Base-by-base conservation (phyloP, 192 early-diverging fungal genomes). In the Coemansia sp. region DNA sequence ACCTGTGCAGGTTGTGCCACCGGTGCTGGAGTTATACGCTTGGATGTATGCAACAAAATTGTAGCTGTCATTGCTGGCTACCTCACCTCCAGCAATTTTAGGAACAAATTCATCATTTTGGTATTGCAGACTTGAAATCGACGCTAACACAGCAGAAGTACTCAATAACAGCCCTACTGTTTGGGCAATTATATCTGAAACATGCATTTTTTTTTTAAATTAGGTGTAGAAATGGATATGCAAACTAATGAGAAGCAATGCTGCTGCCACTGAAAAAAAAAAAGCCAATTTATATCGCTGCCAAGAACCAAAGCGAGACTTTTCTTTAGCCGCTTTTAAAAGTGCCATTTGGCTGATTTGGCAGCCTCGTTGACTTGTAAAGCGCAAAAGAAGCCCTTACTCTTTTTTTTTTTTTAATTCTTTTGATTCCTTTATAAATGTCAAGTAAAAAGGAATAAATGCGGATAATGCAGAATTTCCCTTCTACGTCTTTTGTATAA, bases 31-130 rank as follows among this genome's bases (percentile, higher is more conserved):
- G n/a, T 41, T 50, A 33, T 35, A 38, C 16, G 40, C 42, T 31
- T 61, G 40, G 5, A 79, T 40, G 6, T 56, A 69, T 6, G 63
- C 69, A 19, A 70, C 40, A 43, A 62, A 77, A 4, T 35, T 37
- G n/a, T 73, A 64, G 0, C 55, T 46, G 18, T 45, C 40, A 0
- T 33, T 28, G 10, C 54, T 9, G 9, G 46, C 70, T 15, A 56
- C 48, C 8, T 33, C 18, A 0, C 78, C 72, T 5, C 78, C 78
- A n/a, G 57, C 46, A 26, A 80, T 72, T 16, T 58, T 61, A 12
- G 71, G 51, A 3, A 14, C 5, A 16, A 23, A n/a, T 35, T 35
- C 23, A n/a, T 18, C 59, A 52, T 33, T 33, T 26, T 39, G 61
- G 33, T 26, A 21, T 1, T 16, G 43, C 23, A 40, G 40, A 30